A percentile compares a stretch with the other conserved stretches of the same genome.
phyloP scores from a whole-genome alignment of 179 eudicot genomes.

The Corrigiola litoralis region DNA sequence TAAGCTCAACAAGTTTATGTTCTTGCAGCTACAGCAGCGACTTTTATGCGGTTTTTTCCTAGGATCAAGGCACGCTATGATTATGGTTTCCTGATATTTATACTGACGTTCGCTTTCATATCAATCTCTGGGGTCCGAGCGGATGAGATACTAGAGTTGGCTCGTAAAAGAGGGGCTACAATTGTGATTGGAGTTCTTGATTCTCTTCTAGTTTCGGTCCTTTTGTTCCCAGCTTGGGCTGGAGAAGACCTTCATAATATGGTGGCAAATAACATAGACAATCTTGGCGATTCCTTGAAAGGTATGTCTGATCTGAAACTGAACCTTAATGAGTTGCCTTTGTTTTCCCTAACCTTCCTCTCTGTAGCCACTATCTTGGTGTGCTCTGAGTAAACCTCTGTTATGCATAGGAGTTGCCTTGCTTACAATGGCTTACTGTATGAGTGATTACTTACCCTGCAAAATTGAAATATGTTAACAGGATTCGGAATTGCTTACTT shows the following conservation, averaged over 20 bases:
- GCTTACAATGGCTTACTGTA: background rate
- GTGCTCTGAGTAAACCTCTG: too few species aligned
- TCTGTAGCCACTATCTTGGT: too few species aligned
- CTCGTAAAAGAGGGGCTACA: constrained; percentile 51
- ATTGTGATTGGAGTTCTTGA: constrained; percentile 48
- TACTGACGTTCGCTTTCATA: constrained; percentile 71
- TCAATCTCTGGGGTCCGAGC: constrained; percentile 66
- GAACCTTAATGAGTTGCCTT: too few species aligned
- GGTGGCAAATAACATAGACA: constrained; percentile 36
- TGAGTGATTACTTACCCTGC: too few species aligned
- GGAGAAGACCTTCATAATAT: constrained; percentile 65
- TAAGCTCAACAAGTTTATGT: background rate
- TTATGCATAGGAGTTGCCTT: background rate
- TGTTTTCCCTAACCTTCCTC: background rate
- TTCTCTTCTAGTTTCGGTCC: constrained; percentile 42
- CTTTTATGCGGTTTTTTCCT: constrained; percentile 56
- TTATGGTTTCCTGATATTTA: constrained; percentile 71
- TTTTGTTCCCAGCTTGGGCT: constrained; percentile 76
- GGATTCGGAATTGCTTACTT: constrained; percentile 67
- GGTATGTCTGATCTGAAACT: constrained; percentile 44
- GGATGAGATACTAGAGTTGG: constrained; percentile 42
- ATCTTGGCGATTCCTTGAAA: constrained; percentile 51
- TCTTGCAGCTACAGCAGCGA: constrained; percentile 48
- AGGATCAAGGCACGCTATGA: constrained; percentile 60
- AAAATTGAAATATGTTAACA: constrained; percentile 9